Percentiles rank a stretch among this genome's conserved stretches.
These are phyloP conservation scores for Neurospora sp. DNA, from an alignment of 495 filamentous ascomycete genomes.

Conservation along the genomic window DNA sequence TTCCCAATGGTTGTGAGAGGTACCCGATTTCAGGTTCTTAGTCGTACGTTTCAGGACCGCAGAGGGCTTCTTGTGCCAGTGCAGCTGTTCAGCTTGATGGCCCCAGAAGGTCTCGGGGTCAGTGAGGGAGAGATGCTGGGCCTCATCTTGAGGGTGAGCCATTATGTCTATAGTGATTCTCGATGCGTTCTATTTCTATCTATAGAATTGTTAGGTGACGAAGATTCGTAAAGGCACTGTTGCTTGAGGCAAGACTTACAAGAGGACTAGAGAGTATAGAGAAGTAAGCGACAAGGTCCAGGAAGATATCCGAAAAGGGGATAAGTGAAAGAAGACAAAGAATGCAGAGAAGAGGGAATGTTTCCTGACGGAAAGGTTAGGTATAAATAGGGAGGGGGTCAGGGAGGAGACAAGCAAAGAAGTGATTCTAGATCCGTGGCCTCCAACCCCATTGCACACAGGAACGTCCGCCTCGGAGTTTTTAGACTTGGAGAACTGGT, in stretches of 20 bases:
- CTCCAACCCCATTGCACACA: background rate
- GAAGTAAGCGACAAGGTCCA: background rate
- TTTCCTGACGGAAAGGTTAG: background rate
- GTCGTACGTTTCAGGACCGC: slow-evolving; percentile 30
- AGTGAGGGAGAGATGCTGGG: slow-evolving; percentile 42
- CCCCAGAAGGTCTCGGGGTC: slow-evolving; percentile 69
- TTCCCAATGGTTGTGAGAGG: slow-evolving; percentile 51
- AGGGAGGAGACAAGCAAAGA: background rate
- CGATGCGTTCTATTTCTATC: background rate
- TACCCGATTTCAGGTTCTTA: slow-evolving; percentile 30
- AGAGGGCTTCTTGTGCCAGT: slow-evolving; percentile 69
- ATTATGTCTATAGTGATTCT: slow-evolving; percentile 3
- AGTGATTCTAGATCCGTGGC: background rate
- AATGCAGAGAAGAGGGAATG: background rate
- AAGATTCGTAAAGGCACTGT: background rate
- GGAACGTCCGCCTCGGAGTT: background rate
- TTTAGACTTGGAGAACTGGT: background rate
- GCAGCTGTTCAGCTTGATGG: slow-evolving; percentile 58
- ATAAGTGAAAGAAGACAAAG: background rate
- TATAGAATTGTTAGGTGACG: background rate
- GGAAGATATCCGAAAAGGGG: background rate
- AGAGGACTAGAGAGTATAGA: background rate
- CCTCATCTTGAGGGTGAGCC: slow-evolving; percentile 38
- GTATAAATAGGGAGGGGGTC: background rate
- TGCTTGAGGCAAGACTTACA: background rate